Evolutionary conservation across 2,329 filamentous ascomycete species (phyloP), one percentile per base, ranked within the genome.

Genomic region (Cercospora sp.): DNA sequence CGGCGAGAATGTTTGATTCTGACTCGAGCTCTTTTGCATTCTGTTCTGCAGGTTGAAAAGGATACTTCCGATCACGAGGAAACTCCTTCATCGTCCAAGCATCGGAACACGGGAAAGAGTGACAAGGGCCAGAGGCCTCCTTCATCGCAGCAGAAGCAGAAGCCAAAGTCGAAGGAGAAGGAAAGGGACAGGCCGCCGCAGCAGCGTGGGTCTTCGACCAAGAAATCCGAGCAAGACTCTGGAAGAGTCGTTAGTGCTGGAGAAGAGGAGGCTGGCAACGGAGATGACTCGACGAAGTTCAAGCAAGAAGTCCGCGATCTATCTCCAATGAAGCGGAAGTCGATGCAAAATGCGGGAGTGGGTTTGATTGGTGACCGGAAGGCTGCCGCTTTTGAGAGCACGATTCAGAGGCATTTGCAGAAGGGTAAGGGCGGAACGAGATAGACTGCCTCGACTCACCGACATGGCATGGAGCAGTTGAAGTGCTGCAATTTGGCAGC

Each of bases 41-140:
- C 34, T 60, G 10, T 65, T 26, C 62, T 60, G 63, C 55, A 71
- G 70, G 70, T 53, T 53, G 66, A 66, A 67, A 64, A 63, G 66
- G 26, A 59, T 57, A n/a, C 45, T 69, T 53, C 18, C 28, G 28
- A 49, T n/a, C 6, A 37, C 10, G 49, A 63, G 26, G 13, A 37
- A 26, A 32, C 26, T 16, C 4, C 40, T 24, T 34, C 26, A 7
- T 51, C 61, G n/a, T 40, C 28, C 13, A 6, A 55, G 18, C 9
- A 63, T 16, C 61, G 37, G 43, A 51, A 26, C 7, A 5, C 6
- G 61, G 53, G 32, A 13, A 26, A 49, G 61, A 34, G 53, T 26
- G 49, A 55, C 18, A 37, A 61, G 21, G 58, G 32, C 2, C 58
- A 26, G 5, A 43, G 16, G 58, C 18, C 21, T n/a, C 13, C 18